These are phyloP conservation scores for Diaporthe amygdali DNA, from an alignment of 2,329 filamentous ascomycete genomes.

Conservation along the genomic window DNA sequence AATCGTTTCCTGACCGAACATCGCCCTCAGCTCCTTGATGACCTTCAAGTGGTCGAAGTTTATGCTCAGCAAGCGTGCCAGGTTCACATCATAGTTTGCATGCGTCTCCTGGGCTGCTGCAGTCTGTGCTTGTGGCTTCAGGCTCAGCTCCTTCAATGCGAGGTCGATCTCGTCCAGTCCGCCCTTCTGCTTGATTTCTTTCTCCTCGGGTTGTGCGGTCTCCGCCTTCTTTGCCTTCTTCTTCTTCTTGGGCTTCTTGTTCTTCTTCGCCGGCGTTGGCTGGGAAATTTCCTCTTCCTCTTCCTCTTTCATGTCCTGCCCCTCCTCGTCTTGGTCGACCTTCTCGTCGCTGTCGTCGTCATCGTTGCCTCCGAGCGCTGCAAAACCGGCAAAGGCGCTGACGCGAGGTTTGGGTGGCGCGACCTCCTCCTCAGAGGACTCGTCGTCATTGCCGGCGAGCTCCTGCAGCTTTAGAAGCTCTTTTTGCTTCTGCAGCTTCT, in stretches of 20 bases:
- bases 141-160: conserved; percentile 55
- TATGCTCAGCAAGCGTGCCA: conserved; percentile 48
- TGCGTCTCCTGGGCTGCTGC: conserved; percentile 18
- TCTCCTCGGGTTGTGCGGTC: conserved; percentile 28
- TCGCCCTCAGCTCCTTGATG: conserved; percentile 83
- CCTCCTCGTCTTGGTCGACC: conserved; percentile 21
- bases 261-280: conserved; percentile 40
- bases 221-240: conserved; percentile 45
- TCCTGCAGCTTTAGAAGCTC: conserved; percentile 43
- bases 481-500: conserved; percentile 56
- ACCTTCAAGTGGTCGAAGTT: conserved; percentile 79
- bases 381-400: conserved; percentile 55
- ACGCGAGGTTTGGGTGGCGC: conserved; percentile 43
- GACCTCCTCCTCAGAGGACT: conserved; percentile 37
- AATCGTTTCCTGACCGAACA: conserved; percentile 64
- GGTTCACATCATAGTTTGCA: conserved; percentile 29
- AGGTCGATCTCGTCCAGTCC: conserved; percentile 61
- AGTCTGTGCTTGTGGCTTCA: conserved; percentile 32
- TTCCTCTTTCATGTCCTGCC: conserved; percentile 25
- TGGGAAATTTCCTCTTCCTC: conserved; percentile 29
- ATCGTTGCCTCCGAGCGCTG: conserved; percentile 53
- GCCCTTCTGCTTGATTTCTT: conserved; percentile 24
- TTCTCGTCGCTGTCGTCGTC: conserved; percentile 37
- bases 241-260: conserved; percentile 42
- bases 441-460: conserved; percentile 20